Base-by-base conservation (phyloP, 2,329 filamentous ascomycete genomes). In the Nectriaceae sp. region DNA sequence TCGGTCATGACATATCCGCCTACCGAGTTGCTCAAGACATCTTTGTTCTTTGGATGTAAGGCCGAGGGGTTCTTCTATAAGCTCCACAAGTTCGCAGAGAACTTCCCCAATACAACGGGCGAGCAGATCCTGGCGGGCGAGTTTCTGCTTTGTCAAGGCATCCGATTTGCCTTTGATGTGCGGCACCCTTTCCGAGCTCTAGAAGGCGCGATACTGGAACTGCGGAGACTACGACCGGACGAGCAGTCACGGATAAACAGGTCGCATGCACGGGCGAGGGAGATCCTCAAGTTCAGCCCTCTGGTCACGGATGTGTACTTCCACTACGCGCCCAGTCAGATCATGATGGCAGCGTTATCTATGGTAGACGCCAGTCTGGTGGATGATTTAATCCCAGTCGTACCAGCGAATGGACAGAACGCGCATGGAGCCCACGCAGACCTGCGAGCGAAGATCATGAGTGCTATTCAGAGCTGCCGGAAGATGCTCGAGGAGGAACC, bases 1-100 rank as follows among this genome's bases (percentile, higher is more conserved):
- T 95, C 89, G 35, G 84, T 92, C 63, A 96, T 97, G 89, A 96
- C 92, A 22, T 97, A 99, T 67, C 89, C 93, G 53, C 93, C 92
- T 0, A 88, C 89, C 53, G 86, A 90, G 54, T 88, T 97, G 57
- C 85, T 96, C 66, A 90, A 92, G 65, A 94, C 91, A 22, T 90
- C 89, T 29, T 80, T 99, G 46, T 97, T 95, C 75, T 89, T 99
- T 55, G 91, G 91, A 10, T 91, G 87, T 62, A 99, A 99, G 73
- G 90, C 90, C 4, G 93, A 99, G 65, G 90, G 90, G 51, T 83
- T 85, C 66, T 92, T 93, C 68, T 83, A 86, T 51, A 81, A 84
- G 16, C 69, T 80, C 4, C 66, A 70, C 18, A 76, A 76, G 63
- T 95, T 96, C 63, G 84, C 82, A 21, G 81, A 84, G 44, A 84